Evolutionary conservation across 129 eudicot species (phyloP).

Genomic region (Ambrosia artemisiifolia): DNA sequence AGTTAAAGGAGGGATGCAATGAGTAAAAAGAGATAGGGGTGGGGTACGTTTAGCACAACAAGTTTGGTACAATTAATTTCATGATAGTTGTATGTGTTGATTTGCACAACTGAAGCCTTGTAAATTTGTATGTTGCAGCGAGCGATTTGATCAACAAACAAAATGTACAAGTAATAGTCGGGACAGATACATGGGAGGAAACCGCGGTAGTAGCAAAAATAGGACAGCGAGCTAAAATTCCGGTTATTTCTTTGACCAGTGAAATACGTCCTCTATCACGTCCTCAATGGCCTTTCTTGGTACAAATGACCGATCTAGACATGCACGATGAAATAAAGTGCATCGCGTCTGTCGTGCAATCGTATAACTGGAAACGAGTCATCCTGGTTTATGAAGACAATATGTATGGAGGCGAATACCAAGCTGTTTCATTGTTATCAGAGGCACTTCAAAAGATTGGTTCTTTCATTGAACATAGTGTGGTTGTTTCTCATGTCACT

Average conservation of each 20-base stretch:
- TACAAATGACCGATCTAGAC: constrained; percentile 41
- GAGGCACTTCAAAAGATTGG: constrained; percentile 34
- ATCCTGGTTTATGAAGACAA: constrained; percentile 45
- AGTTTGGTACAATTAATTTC: too few relatives aligned
- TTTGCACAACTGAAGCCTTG: not conserved
- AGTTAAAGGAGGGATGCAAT: too few relatives aligned
- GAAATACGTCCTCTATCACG: constrained; percentile 16
- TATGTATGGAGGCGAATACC: constrained; percentile 42
- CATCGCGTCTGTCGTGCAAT: constrained; percentile 30
- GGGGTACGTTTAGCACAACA: too few relatives aligned
- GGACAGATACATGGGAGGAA: constrained; percentile 49
- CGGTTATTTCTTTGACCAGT: constrained; percentile 32
- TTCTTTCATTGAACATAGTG: constrained; percentile 30
- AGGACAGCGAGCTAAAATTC: constrained; percentile 40
- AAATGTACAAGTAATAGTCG: constrained; percentile 41
- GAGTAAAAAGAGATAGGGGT: too few relatives aligned
- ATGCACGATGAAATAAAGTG: constrained; percentile 34
- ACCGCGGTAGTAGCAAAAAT: constrained; percentile 34
- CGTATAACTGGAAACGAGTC: constrained; percentile 44
- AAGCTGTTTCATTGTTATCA: constrained; percentile 32
- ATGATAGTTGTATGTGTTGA: not conserved
- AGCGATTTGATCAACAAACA: constrained; percentile 34
- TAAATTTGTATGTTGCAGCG: constrained; percentile 25
- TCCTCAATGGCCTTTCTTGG: constrained; percentile 51
- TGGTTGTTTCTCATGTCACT: constrained; percentile 42